Evolutionary conservation across 768 basidiomycete species (phyloP).

Genomic region (Boletus sensibilis): DNA sequence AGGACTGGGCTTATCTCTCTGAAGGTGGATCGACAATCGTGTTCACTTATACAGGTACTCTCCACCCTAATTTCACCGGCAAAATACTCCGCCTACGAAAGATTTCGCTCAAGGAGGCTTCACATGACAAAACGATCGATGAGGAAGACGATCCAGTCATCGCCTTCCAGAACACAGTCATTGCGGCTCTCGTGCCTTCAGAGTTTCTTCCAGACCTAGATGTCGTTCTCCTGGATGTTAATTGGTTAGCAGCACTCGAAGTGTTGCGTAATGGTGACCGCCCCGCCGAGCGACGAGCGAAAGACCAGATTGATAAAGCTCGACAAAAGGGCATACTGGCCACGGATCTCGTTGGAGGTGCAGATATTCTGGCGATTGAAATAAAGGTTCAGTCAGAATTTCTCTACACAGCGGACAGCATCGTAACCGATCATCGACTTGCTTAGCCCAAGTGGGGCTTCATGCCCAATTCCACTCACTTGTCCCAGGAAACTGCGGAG

Average conservation of each 20-base stretch:
- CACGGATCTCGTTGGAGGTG: slow-evolving; percentile 71
- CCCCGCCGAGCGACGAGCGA: slow-evolving; percentile 52
- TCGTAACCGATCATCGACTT: slow-evolving; percentile 1
- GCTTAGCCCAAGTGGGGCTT: slow-evolving; percentile 96
- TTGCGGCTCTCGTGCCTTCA: slow-evolving; percentile 61
- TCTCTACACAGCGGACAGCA: not conserved
- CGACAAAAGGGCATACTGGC: slow-evolving; percentile 66
- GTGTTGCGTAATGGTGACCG: slow-evolving; percentile 47
- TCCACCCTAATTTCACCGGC: slow-evolving; percentile 50
- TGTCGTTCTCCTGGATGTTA: slow-evolving; percentile 41
- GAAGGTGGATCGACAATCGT: slow-evolving; percentile 95
- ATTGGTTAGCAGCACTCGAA: slow-evolving; percentile 63
- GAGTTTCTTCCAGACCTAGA: slow-evolving; percentile 58
- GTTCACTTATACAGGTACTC: slow-evolving; percentile 71
- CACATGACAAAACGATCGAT: slow-evolving; percentile 27
- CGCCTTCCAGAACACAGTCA: slow-evolving; percentile 62
- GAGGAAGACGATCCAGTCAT: slow-evolving; percentile 42
- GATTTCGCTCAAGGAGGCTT: slow-evolving; percentile 19
- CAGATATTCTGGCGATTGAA: slow-evolving; percentile 68
- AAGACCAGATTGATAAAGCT: slow-evolving; percentile 57
- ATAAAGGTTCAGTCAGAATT: slow-evolving; percentile 67
- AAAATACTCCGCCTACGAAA: slow-evolving; percentile 82
- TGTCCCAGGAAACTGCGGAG: slow-evolving; percentile 54
- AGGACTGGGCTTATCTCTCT: slow-evolving; percentile 80
- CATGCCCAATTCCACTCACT: slow-evolving; percentile 60